A percentile compares a stretch with the other conserved stretches of the same genome.
These are phyloP conservation scores for Oryza glaberrima DNA, from an alignment of 176 grass and related monocot genomes.

Conservation along the genomic window DNA sequence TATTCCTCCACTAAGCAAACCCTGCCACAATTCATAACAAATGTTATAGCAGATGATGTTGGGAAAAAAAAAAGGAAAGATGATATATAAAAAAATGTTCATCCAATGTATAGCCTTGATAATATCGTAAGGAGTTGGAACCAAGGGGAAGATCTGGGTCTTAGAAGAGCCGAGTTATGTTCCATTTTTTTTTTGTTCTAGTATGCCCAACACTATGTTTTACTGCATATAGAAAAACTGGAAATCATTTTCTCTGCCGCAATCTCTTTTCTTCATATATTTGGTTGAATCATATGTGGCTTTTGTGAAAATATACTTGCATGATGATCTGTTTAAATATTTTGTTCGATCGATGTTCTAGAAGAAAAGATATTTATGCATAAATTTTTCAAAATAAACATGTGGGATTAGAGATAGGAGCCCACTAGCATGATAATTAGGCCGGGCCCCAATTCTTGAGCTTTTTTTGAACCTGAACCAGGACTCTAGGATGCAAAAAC, in stretches of 20 bases:
- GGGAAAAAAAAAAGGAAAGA: too few species aligned
- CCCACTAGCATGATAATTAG: conserved; percentile 21
- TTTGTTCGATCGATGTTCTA: neutral
- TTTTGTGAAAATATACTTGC: neutral
- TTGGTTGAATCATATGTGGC: neutral
- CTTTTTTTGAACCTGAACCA: neutral
- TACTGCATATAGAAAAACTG: neutral
- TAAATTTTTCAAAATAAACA: conserved; percentile 21
- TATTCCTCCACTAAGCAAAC: neutral
- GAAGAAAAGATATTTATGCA: neutral
- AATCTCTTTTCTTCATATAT: neutral
- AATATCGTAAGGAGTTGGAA: neutral
- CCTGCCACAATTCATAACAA: neutral
- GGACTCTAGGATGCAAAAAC: neutral
- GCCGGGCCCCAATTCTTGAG: neutral
- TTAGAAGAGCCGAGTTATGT: neutral
- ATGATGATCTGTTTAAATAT: neutral
- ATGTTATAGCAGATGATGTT: neutral
- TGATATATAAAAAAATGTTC: too few species aligned
- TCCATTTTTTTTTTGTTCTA: neutral
- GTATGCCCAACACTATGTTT: neutral
- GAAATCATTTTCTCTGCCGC: too few species aligned
- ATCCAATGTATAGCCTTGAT: too few species aligned
- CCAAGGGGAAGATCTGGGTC: neutral
- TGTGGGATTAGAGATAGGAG: neutral